These are phyloP conservation scores for Fusarium equiseti DNA, from an alignment of 2,329 filamentous ascomycete species.

Conservation along the genomic window DNA sequence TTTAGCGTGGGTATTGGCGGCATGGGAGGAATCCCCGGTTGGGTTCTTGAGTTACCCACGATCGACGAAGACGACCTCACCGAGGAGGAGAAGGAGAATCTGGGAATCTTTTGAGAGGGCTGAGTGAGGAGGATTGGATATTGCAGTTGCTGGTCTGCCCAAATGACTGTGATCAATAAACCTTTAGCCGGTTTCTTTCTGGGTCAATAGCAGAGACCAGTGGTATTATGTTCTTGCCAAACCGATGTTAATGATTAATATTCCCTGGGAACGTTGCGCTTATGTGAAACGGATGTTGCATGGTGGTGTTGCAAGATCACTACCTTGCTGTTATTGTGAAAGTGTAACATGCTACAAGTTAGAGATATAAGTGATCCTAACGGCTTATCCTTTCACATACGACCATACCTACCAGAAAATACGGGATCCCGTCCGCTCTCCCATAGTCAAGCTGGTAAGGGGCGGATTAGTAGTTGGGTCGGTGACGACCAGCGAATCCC, in stretches of 20 bases:
- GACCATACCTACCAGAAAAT: constrained; percentile 6
- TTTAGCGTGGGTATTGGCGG: not conserved
- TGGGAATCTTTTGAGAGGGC: not conserved
- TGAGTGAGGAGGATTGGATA: accelerated
- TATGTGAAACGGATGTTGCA: accelerated
- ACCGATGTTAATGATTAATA: accelerated
- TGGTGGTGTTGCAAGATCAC: too few species aligned
- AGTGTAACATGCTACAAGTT: accelerated
- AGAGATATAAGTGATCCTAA: constrained; percentile 5
- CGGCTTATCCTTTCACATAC: not conserved
- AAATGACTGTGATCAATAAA: too few species aligned
- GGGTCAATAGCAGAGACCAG: too few species aligned
- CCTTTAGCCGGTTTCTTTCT: too few species aligned
- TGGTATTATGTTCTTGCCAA: too few species aligned
- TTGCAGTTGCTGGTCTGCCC: too few species aligned
- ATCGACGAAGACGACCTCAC: not conserved
- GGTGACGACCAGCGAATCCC: constrained; percentile 7
- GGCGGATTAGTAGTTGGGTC: constrained; percentile 7
- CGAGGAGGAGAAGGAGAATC: not conserved
- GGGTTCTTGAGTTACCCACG: not conserved
- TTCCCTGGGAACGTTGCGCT: not conserved
- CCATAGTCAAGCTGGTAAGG: constrained; percentile 1
- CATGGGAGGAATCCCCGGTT: not conserved
- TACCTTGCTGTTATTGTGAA: too few species aligned
- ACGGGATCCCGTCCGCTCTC: constrained; percentile 5